Conservation (phyloP, 495 filamentous ascomycete species). For the Hypoxylon rickii region DNA sequence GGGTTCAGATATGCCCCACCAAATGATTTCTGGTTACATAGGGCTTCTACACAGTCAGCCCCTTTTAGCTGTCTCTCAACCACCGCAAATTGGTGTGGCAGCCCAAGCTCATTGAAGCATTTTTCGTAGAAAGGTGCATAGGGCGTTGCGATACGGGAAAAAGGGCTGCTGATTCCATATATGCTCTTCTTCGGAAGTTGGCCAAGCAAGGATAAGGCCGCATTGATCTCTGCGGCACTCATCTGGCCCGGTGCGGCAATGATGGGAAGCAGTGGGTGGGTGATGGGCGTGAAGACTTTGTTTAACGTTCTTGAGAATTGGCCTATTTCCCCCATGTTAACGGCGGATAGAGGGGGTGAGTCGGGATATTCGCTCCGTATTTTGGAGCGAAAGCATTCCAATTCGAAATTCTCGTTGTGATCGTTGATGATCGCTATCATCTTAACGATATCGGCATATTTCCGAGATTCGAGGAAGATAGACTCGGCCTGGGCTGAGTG, state of each 20-base stretch:
- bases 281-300: slow-evolving; percentile 83
- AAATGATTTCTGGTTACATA: slow-evolving; percentile 71
- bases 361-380: slow-evolving; percentile 67
- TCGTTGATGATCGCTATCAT: slow-evolving; percentile 83
- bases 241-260: slow-evolving; percentile 84
- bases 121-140: slow-evolving; percentile 86
- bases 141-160: slow-evolving; percentile 61
- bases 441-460: slow-evolving; percentile 83
- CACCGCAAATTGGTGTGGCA: slow-evolving; percentile 79
- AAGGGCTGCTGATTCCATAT: slow-evolving; percentile 75
- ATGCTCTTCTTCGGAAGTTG: slow-evolving; percentile 78
- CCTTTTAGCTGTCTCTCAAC: slow-evolving; percentile 70
- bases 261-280: slow-evolving; percentile 80
- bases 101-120: slow-evolving; percentile 82
- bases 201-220: slow-evolving; percentile 75
- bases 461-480: slow-evolving; percentile 69
- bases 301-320: slow-evolving; percentile 81
- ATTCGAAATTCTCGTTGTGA: slow-evolving; percentile 81
- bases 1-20: slow-evolving; percentile 81
- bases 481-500: slow-evolving; percentile 67
- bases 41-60: slow-evolving; percentile 61
- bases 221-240: slow-evolving; percentile 82
- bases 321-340: slow-evolving; percentile 85
- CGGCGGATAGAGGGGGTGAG: slow-evolving; percentile 71
- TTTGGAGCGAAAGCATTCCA: slow-evolving; percentile 83